Evolutionary conservation across 768 basidiomycete species (phyloP).

Genomic region (Melanogaster broomeanus): DNA sequence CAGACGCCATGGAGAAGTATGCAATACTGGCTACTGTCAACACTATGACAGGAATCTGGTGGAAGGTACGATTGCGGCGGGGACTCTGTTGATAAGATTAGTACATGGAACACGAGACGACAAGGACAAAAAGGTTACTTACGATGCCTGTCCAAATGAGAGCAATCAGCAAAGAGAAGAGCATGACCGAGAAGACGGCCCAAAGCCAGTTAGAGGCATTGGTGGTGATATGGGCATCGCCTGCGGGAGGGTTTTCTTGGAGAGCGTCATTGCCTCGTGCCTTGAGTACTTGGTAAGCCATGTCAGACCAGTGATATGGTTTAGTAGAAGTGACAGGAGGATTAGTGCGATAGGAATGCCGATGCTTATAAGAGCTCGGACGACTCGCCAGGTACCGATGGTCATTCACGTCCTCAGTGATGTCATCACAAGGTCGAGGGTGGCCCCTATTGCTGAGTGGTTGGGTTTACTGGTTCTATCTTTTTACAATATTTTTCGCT

Average conservation of each 20-base stretch:
- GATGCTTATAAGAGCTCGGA: too few relatives aligned
- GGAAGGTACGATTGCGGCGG: slow-evolving; percentile 47
- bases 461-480: too few relatives aligned
- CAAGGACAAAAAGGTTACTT: slow-evolving; percentile 7
- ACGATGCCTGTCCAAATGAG: slow-evolving; percentile 40
- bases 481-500: too few relatives aligned
- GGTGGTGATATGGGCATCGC: slow-evolving; percentile 42
- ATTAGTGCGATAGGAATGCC: too few relatives aligned
- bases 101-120: background rate
- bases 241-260: slow-evolving; percentile 36
- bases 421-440: too few relatives aligned
- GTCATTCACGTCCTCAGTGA: too few relatives aligned
- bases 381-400: too few relatives aligned
- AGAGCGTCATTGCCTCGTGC: slow-evolving; percentile 33
- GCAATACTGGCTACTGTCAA: slow-evolving; percentile 46
- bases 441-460: too few relatives aligned
- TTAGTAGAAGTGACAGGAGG: too few relatives aligned
- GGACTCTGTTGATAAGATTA: slow-evolving; percentile 26
- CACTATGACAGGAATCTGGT: slow-evolving; percentile 49
- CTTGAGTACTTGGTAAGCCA: slow-evolving; percentile 14
- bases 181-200: slow-evolving; percentile 55
- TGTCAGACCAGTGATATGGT: slow-evolving; percentile 9
- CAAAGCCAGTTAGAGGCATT: slow-evolving; percentile 54
- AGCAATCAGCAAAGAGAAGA: slow-evolving; percentile 39
- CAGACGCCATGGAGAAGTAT: slow-evolving; percentile 58